Evolutionary conservation across 1,139 yeast genomes (phyloP), one percentile per base, ranked within the genome.

Genomic region (Suhomyces bribrorum): DNA sequence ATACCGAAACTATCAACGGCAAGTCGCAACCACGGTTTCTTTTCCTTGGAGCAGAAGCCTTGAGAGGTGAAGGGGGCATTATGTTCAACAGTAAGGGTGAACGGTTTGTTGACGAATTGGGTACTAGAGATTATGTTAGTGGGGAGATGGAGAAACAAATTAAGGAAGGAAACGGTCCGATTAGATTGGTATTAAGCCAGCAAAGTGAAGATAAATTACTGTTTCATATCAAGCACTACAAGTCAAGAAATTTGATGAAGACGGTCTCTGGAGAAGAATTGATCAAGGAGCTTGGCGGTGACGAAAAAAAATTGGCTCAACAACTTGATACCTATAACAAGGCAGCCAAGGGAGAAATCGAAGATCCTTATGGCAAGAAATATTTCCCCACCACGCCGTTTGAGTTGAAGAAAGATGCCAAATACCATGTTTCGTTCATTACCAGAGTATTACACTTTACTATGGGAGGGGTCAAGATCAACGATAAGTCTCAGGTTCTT

Each of bases 401-500:
- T 38, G 61, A 58, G 59, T 67, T 57, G 42, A 46, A 53, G 8
- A 42, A 51, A 3, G 47, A 57, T 22, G 62, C 61, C 5, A 56
- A 53, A 15, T 72, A 66, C 48, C 76, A 75, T 50, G 78, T 76
- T 20, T 77, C 83, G 1, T 73, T 65, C 46, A 74, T 84, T 32
- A 83, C 92, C 2, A 79, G 94, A 28, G 94, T 86, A 2, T 77
- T 86, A 28, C 95, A 86, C 57, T 86, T 85, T 64, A 85, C 95
- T 7, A 83, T 86, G 89, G 95, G 95, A 25, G 95, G 95, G 31
- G 82, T 84, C 24, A 78, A 78, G 55, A 82, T 84, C 53, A 78
- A 83, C 53, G 75, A 70, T 31, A 61, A 70, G 34, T 66, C 84
- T 0, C 75, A 81, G 50, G 87, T 84, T 2, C 47, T 83, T 34